Percentiles rank a stretch among this genome's conserved stretches.
phyloP scores from a whole-genome alignment of 2,329 filamentous ascomycete genomes.

The Ophiostoma sp. region DNA sequence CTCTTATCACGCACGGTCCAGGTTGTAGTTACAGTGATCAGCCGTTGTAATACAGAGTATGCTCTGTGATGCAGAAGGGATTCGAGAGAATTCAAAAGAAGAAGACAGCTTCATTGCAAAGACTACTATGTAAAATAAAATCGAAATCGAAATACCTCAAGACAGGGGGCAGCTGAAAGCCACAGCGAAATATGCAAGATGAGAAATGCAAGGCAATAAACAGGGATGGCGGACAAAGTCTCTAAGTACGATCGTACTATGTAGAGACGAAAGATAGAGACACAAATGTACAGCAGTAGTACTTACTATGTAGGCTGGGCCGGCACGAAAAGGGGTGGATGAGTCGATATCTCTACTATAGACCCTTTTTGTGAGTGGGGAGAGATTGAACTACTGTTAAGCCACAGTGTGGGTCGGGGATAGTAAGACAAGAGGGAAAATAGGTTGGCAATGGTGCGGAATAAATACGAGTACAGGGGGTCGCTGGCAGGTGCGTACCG shows the following conservation, averaged over 20 bases:
- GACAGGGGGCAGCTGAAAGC: background rate
- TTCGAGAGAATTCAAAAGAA: background rate
- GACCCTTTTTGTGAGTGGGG: background rate
- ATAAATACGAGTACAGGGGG: background rate
- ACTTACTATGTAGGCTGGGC: no score
- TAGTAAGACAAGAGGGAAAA: conserved; percentile 1
- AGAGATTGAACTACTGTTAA: background rate
- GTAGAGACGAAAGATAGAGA: background rate
- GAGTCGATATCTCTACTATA: conserved; percentile 1
- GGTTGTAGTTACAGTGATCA: background rate
- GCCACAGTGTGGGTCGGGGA: background rate
- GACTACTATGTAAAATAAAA: no score
- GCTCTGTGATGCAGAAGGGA: background rate
- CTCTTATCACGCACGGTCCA: background rate
- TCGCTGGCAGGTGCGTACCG: background rate
- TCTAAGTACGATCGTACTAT: background rate
- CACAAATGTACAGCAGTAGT: background rate
- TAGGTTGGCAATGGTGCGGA: background rate
- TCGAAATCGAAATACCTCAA: background rate
- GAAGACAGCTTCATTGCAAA: background rate
- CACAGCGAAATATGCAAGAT: conserved; percentile 5
- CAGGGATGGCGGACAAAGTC: background rate
- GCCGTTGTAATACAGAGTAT: background rate
- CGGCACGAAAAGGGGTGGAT: background rate
- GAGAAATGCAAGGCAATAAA: conserved; percentile 3